Evolutionary conservation across 2,329 filamentous ascomycete genomes (phyloP).

Genomic region (Pseudomassariella vexata): DNA sequence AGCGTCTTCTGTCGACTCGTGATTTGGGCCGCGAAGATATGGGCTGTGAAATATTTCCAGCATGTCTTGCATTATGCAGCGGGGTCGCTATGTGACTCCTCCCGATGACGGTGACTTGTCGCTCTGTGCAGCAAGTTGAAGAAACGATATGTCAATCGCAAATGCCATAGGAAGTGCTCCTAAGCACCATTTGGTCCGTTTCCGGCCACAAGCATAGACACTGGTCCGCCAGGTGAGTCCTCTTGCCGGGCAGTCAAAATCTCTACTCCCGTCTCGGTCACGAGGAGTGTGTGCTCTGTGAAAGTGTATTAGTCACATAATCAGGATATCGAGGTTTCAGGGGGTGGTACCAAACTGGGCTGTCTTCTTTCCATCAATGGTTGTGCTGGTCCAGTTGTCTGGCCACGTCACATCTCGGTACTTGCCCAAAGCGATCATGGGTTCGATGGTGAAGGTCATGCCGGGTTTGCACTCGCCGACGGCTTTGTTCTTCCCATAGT

Average conservation of each 20-base stretch:
- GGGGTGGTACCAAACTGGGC: conserved; percentile 92
- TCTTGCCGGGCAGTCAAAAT: conserved; percentile 69
- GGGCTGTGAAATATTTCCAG: too few relatives aligned
- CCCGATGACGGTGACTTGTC: too few relatives aligned
- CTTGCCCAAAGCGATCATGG: conserved; percentile 92
- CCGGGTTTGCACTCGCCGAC: conserved; percentile 89
- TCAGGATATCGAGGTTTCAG: too few relatives aligned
- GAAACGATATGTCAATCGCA: too few relatives aligned
- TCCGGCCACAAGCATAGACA: conserved; percentile 44
- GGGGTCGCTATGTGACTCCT: too few relatives aligned
- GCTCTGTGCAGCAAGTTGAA: too few relatives aligned
- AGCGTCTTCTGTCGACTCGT: too few relatives aligned
- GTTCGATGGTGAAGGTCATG: conserved; percentile 99
- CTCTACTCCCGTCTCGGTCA: conserved; percentile 80
- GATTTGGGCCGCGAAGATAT: too few relatives aligned
- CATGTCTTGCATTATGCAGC: too few relatives aligned
- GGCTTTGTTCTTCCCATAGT: conserved; percentile 98
- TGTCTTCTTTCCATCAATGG: conserved; percentile 79
- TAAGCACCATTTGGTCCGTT: conserved; percentile 13
- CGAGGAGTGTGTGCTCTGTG: conserved; percentile 73
- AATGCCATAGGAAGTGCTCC: conserved; percentile 3
- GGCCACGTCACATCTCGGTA: conserved; percentile 95
- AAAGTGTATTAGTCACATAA: conserved; percentile 4
- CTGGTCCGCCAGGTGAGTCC: conserved; percentile 70
- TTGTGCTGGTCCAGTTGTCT: conserved; percentile 97